These are phyloP conservation scores for Botryotinia narcissicola DNA, from an alignment of 2,329 filamentous ascomycete species.

Conservation along the genomic window DNA sequence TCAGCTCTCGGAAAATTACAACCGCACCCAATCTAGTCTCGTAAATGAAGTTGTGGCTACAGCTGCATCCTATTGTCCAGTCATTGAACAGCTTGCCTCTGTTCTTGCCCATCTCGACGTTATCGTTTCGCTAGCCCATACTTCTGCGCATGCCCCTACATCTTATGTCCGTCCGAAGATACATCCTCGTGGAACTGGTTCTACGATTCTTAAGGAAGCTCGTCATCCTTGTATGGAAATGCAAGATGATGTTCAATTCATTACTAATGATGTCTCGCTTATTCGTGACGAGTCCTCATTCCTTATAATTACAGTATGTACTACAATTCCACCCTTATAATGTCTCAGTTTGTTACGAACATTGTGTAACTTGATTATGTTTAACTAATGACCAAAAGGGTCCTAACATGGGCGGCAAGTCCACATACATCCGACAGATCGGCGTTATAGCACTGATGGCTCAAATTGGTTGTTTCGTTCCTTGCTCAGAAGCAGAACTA, in stretches of 20 bases:
- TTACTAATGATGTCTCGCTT: conserved; percentile 92
- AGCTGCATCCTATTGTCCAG: conserved; percentile 89
- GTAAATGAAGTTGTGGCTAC: conserved; percentile 92
- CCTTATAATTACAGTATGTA: conserved; percentile 43
- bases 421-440: conserved; percentile 95
- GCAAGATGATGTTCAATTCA: conserved; percentile 98
- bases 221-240: conserved; percentile 98
- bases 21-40: conserved; percentile 85
- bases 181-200: conserved; percentile 81
- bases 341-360: too few species aligned
- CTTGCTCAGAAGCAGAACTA: conserved; percentile 83
- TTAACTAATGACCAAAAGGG: conserved; percentile 45
- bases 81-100: conserved; percentile 83
- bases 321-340: background rate
- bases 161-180: conserved; percentile 90
- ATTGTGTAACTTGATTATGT: too few species aligned
- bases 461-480: conserved; percentile 94
- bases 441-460: conserved; percentile 97
- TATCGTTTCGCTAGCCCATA: conserved; percentile 89
- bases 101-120: conserved; percentile 93
- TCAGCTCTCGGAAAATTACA: conserved; percentile 91
- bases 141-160: conserved; percentile 86
- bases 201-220: conserved; percentile 87
- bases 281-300: conserved; percentile 79
- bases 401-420: conserved; percentile 99